phyloP scores from a whole-genome alignment of 73 alveolate species.

The Paramecium primaurelia region DNA sequence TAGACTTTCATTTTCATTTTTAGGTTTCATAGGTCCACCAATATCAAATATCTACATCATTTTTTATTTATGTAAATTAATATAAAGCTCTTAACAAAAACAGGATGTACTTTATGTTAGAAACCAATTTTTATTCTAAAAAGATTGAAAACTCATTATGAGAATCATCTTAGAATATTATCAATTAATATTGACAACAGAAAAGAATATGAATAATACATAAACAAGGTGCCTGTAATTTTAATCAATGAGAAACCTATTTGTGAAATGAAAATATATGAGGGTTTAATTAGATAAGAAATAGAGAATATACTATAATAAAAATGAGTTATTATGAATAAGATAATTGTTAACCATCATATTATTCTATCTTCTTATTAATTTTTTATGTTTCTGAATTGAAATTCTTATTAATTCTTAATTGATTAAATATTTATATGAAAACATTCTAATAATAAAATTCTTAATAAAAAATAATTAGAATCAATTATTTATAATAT shows the following conservation, averaged over 20 bases:
- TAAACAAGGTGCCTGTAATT: background rate
- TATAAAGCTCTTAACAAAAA: background rate
- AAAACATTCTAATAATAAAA: too few relatives aligned
- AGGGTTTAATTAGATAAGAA: background rate
- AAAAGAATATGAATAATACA: background rate
- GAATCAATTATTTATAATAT: too few relatives aligned
- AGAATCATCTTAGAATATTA: background rate
- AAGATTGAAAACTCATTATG: background rate
- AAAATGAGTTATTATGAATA: background rate
- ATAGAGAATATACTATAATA: background rate
- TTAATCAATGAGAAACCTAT: background rate
- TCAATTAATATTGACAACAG: background rate
- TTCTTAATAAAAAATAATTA: too few relatives aligned
- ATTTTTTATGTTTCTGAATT: background rate
- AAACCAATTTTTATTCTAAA: background rate
- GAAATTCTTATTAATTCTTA: too few relatives aligned
- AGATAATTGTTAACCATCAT: background rate
- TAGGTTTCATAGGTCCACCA: background rate
- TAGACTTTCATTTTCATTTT: slow-evolving; percentile 76
- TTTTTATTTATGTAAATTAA: background rate
- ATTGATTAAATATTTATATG: too few relatives aligned
- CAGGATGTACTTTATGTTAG: background rate
- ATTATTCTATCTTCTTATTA: background rate
- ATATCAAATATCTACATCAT: slow-evolving; percentile 21
- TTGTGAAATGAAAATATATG: background rate